Base-by-base conservation (phyloP, 768 basidiomycete species). In the Boletus insuetus region DNA sequence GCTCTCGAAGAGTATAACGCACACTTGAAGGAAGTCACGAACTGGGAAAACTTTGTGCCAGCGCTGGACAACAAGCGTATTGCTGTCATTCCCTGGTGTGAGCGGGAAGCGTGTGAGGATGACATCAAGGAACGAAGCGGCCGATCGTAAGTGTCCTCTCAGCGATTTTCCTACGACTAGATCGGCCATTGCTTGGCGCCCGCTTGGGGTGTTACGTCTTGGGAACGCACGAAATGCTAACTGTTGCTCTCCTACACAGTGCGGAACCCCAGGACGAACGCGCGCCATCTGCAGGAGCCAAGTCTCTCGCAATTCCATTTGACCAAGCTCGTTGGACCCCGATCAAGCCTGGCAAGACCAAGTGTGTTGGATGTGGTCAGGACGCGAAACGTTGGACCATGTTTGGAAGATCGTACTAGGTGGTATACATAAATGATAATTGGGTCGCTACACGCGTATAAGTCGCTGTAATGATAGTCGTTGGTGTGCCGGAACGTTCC, bases 261-360 rank as follows among this genome's bases (percentile, higher is more conserved):
- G 80, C 89, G 56, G 92, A 94, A 69, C 89, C 85, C 6, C 86
- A 87, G 63, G 97, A 99, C 66, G 94, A 94, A 69, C 90, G 92
- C 32, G 96, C 95, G 17, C 97, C 97, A 0, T 95, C 94, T 16
- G 94, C 97, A 13, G 97, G 97, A 48, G 97, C 97, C 55, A 99
- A 99, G 72, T 93, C 93, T 0, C 85, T 99, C 4, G 89, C 88
- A 63, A 98, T 98, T 75, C 97, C 97, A 6, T 95, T 95, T 70
- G 91, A 98, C 64, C 97, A 98, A 73, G 79, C 76, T 4, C 83
- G 81, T 37, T 98, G 87, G 84, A 78, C 84, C 7, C 75, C 83
- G 32, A 91, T 96, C 70, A 86, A 88, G 64, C 81, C 79, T 45
- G 91, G 92, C 52, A 82, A 89, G 75, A 95, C 91, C 31, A 93